Base-by-base conservation (phyloP, 352 stramenopile species). In the Halophytophthora polymorphica region DNA sequence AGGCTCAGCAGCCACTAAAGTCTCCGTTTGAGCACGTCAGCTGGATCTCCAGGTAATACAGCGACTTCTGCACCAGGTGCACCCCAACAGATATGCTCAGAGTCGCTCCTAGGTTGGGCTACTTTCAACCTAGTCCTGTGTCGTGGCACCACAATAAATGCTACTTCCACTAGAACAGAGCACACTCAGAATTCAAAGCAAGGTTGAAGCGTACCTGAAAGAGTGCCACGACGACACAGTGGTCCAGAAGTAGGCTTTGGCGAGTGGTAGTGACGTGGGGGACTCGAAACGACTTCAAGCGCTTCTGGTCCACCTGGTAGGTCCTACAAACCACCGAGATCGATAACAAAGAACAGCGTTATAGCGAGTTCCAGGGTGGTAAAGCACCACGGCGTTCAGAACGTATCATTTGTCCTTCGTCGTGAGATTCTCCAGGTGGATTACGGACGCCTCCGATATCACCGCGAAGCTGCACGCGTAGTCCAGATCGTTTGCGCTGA, bases 31-130 rank as follows among this genome's bases (percentile, higher is more conserved):
- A 37, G 13, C 56, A 64, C 31, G 53, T 33, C 8, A 64, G 23
- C 33, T 43, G 49, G 21, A 64, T 43, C 37, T 58, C 51, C 56
- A 64, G 58, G 31, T 59, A 59, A 33, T 59, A 64, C 11, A 19
- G 34, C 12, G 56, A 54, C 23, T 59, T 64, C 43, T 58, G 43
- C 18, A 51, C 54, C 43, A 64, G 17, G 3, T 12, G 33, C n/a
- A 44, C 21, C 53, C 21, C 10, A 33, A 25, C 33, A 19, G 50
- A 64, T 17, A 39, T 59, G 43, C 56, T 64, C 13, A 36, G 25
- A 21, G 51, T 43, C 0, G 49, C 49, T 15, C 50, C 56, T 18
- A 64, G 28, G 1, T 22, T 46, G 7, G 49, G 49, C 1, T 42
- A 50, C 12, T 59, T 7, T 12, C 38, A 29, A n/a, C 53, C 56